phyloP scores from a whole-genome alignment of 2,329 filamentous ascomycete genomes.

The Tolypocladium album region DNA sequence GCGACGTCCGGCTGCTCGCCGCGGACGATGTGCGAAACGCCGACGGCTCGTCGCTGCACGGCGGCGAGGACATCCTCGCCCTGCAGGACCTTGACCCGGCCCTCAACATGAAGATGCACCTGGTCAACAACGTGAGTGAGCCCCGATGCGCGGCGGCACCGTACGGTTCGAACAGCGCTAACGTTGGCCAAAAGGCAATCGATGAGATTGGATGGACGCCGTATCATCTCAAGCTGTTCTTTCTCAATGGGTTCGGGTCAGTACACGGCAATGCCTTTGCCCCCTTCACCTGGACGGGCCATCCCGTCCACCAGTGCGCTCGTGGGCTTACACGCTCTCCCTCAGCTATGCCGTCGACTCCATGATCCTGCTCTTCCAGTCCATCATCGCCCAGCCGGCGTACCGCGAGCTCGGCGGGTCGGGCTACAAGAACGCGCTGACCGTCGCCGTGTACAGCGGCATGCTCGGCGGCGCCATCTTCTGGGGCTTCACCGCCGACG shows the following conservation, averaged over 20 bases:
- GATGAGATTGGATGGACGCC: slow-evolving; percentile 51
- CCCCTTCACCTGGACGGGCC: no score
- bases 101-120: slow-evolving; percentile 55
- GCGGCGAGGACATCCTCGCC: slow-evolving; percentile 40
- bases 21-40: slow-evolving; percentile 4
- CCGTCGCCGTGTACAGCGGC: slow-evolving; percentile 49
- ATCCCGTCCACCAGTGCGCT: not conserved
- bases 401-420: slow-evolving; percentile 46
- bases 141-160: not conserved
- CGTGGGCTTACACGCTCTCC: not conserved
- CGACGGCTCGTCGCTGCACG: slow-evolving; percentile 10
- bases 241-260: slow-evolving; percentile 48
- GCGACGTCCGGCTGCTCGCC: not conserved
- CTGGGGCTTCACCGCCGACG: slow-evolving; percentile 57
- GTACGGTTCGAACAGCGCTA: not conserved
- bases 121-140: slow-evolving; percentile 52
- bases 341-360: slow-evolving; percentile 36
- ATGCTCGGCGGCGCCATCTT: slow-evolving; percentile 49
- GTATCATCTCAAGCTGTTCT: slow-evolving; percentile 50
- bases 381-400: slow-evolving; percentile 48
- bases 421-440: slow-evolving; percentile 45
- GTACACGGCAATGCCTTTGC: slow-evolving; percentile 1
- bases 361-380: slow-evolving; percentile 43
- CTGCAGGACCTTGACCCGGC: slow-evolving; percentile 49
- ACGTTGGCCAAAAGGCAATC: slow-evolving; percentile 23